Percentiles rank a stretch among this genome's conserved stretches.
These are phyloP conservation scores for Xeromyces bisporus DNA, from an alignment of 495 filamentous ascomycete genomes.

Conservation along the genomic window DNA sequence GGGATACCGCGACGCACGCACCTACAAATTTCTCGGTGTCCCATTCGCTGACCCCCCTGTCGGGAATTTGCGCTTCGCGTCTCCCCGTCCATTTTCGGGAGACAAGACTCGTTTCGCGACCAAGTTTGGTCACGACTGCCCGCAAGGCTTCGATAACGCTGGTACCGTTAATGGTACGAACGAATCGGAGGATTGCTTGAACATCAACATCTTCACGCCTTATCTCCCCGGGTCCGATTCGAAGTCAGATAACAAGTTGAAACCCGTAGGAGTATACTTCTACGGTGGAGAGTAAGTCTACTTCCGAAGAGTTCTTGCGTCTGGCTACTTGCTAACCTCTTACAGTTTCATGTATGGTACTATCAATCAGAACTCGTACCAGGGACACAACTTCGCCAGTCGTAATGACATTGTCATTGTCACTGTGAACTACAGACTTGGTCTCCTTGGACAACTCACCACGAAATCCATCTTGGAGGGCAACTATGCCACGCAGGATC, in stretches of 20 bases:
- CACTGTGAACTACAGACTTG: conserved; percentile 29
- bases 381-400: conserved; percentile 28
- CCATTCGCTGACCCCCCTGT: conserved; percentile 30
- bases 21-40: conserved; percentile 36
- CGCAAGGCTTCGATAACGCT: conserved; percentile 15
- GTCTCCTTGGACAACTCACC: conserved; percentile 25
- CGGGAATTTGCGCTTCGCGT: conserved; percentile 21
- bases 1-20: conserved; percentile 34
- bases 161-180: conserved; percentile 7
- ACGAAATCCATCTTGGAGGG: conserved; percentile 15
- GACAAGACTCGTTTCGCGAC: conserved; percentile 26
- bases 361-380: too few species aligned
- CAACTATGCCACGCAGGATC: conserved; percentile 22
- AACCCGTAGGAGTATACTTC: conserved; percentile 26
- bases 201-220: conserved; percentile 22
- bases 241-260: conserved; percentile 8
- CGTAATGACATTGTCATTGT: conserved; percentile 33
- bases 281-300: too few species aligned
- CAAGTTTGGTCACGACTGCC: conserved; percentile 22
- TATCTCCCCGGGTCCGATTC: conserved; percentile 9
- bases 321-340: too few species aligned
- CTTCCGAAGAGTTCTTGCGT: too few species aligned
- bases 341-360: too few species aligned
- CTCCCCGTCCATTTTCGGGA: conserved; percentile 25
- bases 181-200: conserved; percentile 28